Base-by-base conservation (phyloP, 176 grass and related monocot species). In the Eleusine indica region DNA sequence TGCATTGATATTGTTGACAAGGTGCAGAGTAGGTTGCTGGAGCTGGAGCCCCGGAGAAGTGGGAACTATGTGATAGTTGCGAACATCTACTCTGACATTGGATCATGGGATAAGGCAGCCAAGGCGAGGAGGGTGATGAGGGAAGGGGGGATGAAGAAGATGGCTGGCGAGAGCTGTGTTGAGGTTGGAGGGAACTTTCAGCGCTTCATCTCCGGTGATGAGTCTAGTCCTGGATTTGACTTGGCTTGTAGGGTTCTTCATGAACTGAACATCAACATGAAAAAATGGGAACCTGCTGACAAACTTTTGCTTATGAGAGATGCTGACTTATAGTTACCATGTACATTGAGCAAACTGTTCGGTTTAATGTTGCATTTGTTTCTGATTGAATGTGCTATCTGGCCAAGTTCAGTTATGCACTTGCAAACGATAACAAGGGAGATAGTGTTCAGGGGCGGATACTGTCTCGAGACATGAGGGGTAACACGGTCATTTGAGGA, bases 121-220 rank as follows among this genome's bases (percentile, higher is more conserved):
- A 87, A 80, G 64, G 32, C 62, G 21, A 85, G 89, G 70, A 85
- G 25, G 70, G 66, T 67, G 82, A 89, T 89, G 89, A 91, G 87
- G 58, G 87, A 89, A 74, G 87, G 85, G 1, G 81, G 87, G 25
- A 56, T 91, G 89, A 91, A 87, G 84, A 91, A 94, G 57, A 70
- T 83, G 54, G 89, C 89, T 0, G 87, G 89, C 2, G 92, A 88
- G 82, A 94, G 92, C 66, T 89, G 84, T 16, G 38, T 89, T 4
- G 89, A 91, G 62, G 75, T 91, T 0, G 78, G 73, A 46, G 89
- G 89, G 2, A 12, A 0, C 18, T 6, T 71, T 43, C 75, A 67
- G 49, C 58, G 74, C 2, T 94, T 94, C 75, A 70, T 87, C 42
- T 80, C 69, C 0, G 69, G 87, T 35, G 82, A 89, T 76, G 84